phyloP scores from a whole-genome alignment of 352 stramenopile genomes.

The Phytopythium ostracodes region DNA sequence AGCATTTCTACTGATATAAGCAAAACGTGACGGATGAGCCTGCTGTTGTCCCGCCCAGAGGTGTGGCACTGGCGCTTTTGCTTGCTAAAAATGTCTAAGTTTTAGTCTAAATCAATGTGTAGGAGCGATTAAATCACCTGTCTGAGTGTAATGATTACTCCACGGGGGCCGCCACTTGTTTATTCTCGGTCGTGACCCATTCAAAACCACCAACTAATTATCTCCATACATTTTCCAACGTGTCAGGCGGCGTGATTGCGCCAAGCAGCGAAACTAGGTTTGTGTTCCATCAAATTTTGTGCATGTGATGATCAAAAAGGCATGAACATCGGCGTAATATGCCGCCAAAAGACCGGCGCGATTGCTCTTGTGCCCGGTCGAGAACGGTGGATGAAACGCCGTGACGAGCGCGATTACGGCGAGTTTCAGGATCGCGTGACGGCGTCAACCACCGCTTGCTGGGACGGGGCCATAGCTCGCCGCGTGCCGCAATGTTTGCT shows the following conservation, averaged over 20 bases:
- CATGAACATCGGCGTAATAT: background rate
- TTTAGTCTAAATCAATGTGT: background rate
- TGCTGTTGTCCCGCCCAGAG: too few species aligned
- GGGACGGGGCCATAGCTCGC: too few species aligned
- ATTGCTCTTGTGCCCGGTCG: background rate
- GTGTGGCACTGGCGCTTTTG: background rate
- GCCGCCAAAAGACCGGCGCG: background rate
- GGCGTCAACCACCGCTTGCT: background rate
- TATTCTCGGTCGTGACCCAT: background rate
- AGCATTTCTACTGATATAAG: background rate
- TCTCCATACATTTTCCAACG: background rate
- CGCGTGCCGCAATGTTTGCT: too few species aligned
- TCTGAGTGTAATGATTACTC: background rate
- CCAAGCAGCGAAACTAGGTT: background rate
- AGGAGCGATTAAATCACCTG: background rate
- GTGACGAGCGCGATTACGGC: background rate
- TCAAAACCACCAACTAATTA: too few species aligned
- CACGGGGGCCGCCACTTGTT: background rate
- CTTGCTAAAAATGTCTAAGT: background rate
- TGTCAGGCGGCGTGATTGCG: conserved; percentile 1
- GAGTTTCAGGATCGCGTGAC: background rate
- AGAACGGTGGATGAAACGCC: background rate
- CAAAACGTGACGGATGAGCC: too few species aligned
- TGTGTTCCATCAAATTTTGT: too few species aligned
- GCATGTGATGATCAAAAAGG: background rate